These are phyloP conservation scores for Nemania abortiva DNA, from an alignment of 2,329 filamentous ascomycete genomes.

Conservation along the genomic window DNA sequence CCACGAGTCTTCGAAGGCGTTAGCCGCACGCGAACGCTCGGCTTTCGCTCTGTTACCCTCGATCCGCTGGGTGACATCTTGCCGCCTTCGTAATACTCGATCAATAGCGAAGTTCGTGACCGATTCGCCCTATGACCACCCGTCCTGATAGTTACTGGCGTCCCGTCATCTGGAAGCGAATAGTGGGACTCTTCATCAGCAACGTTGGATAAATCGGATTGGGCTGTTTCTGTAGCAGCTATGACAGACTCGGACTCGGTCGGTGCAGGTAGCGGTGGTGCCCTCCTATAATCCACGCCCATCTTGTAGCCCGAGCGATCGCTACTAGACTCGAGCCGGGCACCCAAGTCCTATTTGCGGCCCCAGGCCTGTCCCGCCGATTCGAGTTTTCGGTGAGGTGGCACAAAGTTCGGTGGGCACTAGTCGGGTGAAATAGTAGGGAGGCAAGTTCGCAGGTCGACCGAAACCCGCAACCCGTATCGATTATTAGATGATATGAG, in stretches of 20 bases:
- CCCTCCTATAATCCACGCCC: constrained; percentile 67
- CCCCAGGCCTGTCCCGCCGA: constrained; percentile 24
- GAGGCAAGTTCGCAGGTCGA: constrained; percentile 16
- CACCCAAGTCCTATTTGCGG: constrained; percentile 39
- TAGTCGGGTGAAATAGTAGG: constrained; percentile 14
- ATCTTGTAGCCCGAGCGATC: constrained; percentile 57
- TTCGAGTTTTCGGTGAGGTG: constrained; percentile 16
- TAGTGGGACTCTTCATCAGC: constrained; percentile 80
- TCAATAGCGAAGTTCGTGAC: constrained; percentile 90
- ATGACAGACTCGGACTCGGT: constrained; percentile 78
- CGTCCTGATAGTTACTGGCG: constrained; percentile 91
- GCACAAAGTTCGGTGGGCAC: constrained; percentile 18
- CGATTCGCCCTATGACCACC: constrained; percentile 68
- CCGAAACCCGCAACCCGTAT: constrained; percentile 23
- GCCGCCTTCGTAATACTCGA: constrained; percentile 92
- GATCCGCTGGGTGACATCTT: constrained; percentile 70
- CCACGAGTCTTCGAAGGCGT: constrained; percentile 78
- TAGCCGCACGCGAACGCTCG: constrained; percentile 83
- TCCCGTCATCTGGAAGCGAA: constrained; percentile 87
- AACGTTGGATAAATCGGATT: constrained; percentile 73
- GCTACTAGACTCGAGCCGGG: constrained; percentile 38
- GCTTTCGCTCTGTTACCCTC: constrained; percentile 72
- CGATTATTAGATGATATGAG: constrained; percentile 13
- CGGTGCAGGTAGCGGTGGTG: constrained; percentile 79
- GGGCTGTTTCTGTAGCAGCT: constrained; percentile 73